A percentile compares a stretch with the other conserved stretches of the same genome.
These are phyloP conservation scores for Colletotrichum noveboracense DNA, from an alignment of 2,329 filamentous ascomycete genomes.

Conservation along the genomic window DNA sequence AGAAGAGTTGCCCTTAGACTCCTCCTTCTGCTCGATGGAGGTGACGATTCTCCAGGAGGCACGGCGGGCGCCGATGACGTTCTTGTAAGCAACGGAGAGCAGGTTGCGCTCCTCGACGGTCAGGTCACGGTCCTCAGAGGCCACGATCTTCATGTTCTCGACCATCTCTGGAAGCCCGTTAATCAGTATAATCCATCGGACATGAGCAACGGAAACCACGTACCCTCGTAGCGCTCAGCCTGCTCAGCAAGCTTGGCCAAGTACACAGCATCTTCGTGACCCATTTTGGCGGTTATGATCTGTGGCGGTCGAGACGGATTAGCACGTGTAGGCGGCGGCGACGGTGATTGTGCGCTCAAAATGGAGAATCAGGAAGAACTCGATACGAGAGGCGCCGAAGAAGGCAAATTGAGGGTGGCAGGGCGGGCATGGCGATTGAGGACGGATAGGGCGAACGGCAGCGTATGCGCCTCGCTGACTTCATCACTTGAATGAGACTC, in stretches of 20 bases:
- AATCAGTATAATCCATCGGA: conserved; percentile 4
- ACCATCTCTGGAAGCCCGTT: conserved; percentile 80
- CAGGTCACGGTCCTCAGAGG: conserved; percentile 82
- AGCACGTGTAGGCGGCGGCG: conserved; percentile 2
- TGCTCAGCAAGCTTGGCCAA: conserved; percentile 99
- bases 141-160: conserved; percentile 99
- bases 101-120: conserved; percentile 97
- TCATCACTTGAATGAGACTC: conserved; percentile 21
- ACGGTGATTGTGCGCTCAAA: background rate
- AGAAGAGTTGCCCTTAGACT: conserved; percentile 95
- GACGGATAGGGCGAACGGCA: background rate
- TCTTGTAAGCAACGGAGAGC: conserved; percentile 98
- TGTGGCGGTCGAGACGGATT: background rate
- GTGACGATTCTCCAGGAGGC: conserved; percentile 98
- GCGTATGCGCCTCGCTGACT: conserved; percentile 24
- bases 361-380: background rate
- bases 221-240: conserved; percentile 99
- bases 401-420: background rate
- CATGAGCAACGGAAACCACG: conserved; percentile 33
- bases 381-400: too few species aligned
- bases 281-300: conserved; percentile 73
- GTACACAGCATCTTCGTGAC: conserved; percentile 99
- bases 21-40: conserved; percentile 99
- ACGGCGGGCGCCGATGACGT: conserved; percentile 95
- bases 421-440: background rate